These are phyloP conservation scores for Agaricus blazei DNA, from an alignment of 768 basidiomycete genomes.

Conservation along the genomic window DNA sequence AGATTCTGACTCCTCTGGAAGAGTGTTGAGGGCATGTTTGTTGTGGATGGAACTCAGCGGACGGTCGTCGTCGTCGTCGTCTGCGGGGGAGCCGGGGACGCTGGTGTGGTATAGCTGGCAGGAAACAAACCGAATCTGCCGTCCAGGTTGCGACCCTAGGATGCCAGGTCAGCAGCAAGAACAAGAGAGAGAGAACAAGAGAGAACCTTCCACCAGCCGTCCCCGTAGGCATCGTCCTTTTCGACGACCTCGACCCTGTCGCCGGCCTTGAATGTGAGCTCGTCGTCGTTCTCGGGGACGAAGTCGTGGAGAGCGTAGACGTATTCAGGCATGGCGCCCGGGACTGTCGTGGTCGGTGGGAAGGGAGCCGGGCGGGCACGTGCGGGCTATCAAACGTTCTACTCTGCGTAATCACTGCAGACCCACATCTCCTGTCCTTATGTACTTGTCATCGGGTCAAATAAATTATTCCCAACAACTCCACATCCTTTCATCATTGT, in stretches of 20 bases:
- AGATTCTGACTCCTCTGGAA: constrained; percentile 43
- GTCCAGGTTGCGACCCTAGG: constrained; percentile 73
- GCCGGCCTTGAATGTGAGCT: constrained; percentile 79
- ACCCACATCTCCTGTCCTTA: no score
- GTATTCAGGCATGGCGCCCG: constrained; percentile 62
- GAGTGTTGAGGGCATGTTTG: constrained; percentile 32
- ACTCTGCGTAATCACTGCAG: no score
- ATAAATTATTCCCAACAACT: background rate
- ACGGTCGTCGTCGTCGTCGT: background rate
- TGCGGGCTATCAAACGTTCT: no score
- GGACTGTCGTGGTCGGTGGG: background rate
- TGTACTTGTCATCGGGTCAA: background rate
- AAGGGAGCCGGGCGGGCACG: no score
- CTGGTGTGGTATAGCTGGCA: constrained; percentile 70
- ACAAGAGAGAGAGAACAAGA: background rate
- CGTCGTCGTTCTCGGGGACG: constrained; percentile 89
- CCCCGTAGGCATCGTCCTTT: constrained; percentile 87
- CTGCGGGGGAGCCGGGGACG: background rate
- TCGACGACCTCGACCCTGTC: constrained; percentile 89
- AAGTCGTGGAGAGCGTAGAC: constrained; percentile 90
- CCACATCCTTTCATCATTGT: no score
- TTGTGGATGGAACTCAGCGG: background rate
- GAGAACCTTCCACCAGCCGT: constrained; percentile 87
- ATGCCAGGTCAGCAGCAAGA: background rate
- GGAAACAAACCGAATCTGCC: constrained; percentile 93